Base-by-base conservation (phyloP, 768 basidiomycete species). In the Tulasnella sp. region DNA sequence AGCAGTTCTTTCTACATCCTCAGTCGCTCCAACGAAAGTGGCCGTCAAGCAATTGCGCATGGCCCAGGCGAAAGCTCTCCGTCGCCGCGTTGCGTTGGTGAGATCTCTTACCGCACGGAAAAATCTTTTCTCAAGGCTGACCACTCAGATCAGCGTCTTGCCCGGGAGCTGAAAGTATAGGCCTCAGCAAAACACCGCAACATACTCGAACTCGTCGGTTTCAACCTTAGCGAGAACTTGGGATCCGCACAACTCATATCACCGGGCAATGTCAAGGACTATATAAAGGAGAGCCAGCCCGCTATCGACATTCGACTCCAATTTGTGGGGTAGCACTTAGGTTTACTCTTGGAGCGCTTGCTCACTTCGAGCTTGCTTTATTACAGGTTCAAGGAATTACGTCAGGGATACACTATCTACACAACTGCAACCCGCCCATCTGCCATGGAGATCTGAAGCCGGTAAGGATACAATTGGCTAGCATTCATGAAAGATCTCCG, bases 21-120 rank as follows among this genome's bases (percentile, higher is more conserved):
- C 26, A 15, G 11, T 1, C 11, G 15, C 29, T 16, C 16, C n/a
- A 15, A 15, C 16, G 26, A 67, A 26, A 29, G 61, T 67, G n/a
- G 61, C 61, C 29, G 61, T 67, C 23, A 67, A 67, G 32, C 29
- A 67, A 35, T 18, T 67, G 15, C 61, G 61, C 10, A 35, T 67
- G 5, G 32, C 16, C 5, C 61, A 67, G 29, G 61, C 61, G 26
- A 26, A 67, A 67, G 32, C 2, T 5, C 2, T 40, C 20, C 71
- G 71, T 11, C 71, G 37, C 39, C 71, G 71, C 2, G 37, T 72
- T 20, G 71, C 71, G 29, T 37, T 72, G 16, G 71, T 72, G 71
- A 72, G 71, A 1, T 15, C 37, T 16, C 29, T 40, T 46, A 1
- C n/a, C 37, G 29, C 11, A 13, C 10, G 15, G 0, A 7, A 16